Evolutionary conservation across 2,329 filamentous ascomycete genomes (phyloP).

Genomic region (Xenoacremonium recifei): DNA sequence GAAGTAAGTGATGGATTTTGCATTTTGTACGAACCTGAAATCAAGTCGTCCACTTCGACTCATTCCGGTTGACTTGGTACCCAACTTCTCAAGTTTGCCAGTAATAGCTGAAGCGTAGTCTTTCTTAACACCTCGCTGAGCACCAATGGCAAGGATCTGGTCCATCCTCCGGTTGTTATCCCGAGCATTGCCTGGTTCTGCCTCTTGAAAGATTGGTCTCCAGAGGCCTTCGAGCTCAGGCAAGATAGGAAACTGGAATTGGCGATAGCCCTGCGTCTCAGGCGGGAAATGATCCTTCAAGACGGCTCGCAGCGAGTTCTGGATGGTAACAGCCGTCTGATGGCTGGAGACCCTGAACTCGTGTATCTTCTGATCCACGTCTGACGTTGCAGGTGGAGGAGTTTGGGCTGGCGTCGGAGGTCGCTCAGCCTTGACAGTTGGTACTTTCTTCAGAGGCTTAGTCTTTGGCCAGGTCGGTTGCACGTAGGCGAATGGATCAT

Average conservation of each 20-base stretch:
- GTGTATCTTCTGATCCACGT: conserved; percentile 40
- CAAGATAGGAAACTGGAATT: conserved; percentile 46
- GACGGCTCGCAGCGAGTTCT: conserved; percentile 56
- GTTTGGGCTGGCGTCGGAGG: conserved; percentile 45
- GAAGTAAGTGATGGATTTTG: conserved; percentile 7
- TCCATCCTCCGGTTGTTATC: conserved; percentile 45
- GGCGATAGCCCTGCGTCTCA: conserved; percentile 44
- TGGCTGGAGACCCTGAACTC: conserved; percentile 40
- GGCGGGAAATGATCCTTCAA: conserved; percentile 51
- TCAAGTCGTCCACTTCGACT: conserved; percentile 57
- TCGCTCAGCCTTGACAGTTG: conserved; percentile 27
- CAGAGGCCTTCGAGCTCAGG: conserved; percentile 51
- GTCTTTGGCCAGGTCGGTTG: conserved; percentile 23
- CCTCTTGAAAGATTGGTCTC: conserved; percentile 49
- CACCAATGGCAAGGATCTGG: conserved; percentile 59
- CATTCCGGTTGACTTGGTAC: conserved; percentile 46
- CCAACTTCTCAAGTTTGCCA: conserved; percentile 54
- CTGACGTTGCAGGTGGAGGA: conserved; percentile 33
- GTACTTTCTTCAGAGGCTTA: conserved; percentile 17
- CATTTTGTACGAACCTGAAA: conserved; percentile 45
- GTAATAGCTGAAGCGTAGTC: conserved; percentile 48
- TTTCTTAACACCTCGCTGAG: conserved; percentile 52
- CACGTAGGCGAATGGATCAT: conserved; percentile 45
- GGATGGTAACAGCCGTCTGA: conserved; percentile 51
- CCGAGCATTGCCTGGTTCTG: conserved; percentile 26